A percentile compares a stretch with the other conserved stretches of the same genome.
phyloP scores from a whole-genome alignment of 768 basidiomycete species.

The Boletus tomentosulus region DNA sequence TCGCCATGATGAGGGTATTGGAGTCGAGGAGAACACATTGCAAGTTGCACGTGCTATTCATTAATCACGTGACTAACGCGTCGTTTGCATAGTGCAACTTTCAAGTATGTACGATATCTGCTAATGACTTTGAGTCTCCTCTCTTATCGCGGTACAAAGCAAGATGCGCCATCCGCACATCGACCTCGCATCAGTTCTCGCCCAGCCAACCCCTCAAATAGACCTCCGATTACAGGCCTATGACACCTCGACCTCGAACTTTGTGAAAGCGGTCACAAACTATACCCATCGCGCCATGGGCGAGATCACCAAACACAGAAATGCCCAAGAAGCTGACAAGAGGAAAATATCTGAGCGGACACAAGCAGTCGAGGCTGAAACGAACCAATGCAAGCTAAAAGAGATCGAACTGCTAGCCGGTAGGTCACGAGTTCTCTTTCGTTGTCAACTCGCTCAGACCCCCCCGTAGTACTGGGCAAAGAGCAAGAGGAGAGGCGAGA shows the following conservation, averaged over 20 bases:
- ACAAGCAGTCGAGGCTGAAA: slow-evolving; percentile 63
- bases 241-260: slow-evolving; percentile 65
- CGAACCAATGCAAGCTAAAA: slow-evolving; percentile 66
- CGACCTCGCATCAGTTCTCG: slow-evolving; percentile 55
- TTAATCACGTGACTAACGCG: slow-evolving; percentile 25
- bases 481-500: slow-evolving; percentile 75
- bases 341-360: slow-evolving; percentile 60
- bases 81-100: background rate
- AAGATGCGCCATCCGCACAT: slow-evolving; percentile 44
- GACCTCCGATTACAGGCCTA: slow-evolving; percentile 60
- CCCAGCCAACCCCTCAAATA: slow-evolving; percentile 53
- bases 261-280: slow-evolving; percentile 64
- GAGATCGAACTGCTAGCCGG: slow-evolving; percentile 78
- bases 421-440: slow-evolving; percentile 33
- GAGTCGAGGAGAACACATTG: background rate
- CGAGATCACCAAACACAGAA: slow-evolving; percentile 64
- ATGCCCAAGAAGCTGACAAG: slow-evolving; percentile 56
- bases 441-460: background rate
- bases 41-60: slow-evolving; percentile 5
- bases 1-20: slow-evolving; percentile 9
- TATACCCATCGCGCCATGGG: slow-evolving; percentile 72
- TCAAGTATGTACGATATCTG: no score
- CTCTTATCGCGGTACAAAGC: no score
- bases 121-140: no score
- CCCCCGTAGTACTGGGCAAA: slow-evolving; percentile 49